Evolutionary conservation across 352 stramenopile species (phyloP).

Genomic region (Blastocystis sp.): DNA sequence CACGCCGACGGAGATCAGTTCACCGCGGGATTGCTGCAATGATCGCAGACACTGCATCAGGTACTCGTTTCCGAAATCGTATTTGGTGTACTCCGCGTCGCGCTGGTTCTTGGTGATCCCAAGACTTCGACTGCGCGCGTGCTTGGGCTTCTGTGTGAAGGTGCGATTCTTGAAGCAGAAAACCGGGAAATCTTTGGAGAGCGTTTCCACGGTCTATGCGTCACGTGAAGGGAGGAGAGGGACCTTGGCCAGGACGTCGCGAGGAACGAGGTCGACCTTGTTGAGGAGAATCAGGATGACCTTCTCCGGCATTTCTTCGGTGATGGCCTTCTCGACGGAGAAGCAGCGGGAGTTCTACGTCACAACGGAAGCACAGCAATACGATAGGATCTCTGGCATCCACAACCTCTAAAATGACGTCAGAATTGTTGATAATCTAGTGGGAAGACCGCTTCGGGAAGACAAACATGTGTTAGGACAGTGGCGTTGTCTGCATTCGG

Average conservation of each 20-base stretch:
- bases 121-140: background rate
- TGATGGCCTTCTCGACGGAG: conserved; percentile 59
- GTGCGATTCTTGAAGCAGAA: conserved; percentile 13
- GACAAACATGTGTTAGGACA: conserved; percentile 29
- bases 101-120: background rate
- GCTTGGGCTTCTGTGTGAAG: background rate
- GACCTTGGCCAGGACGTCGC: background rate
- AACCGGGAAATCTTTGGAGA: conserved; percentile 29
- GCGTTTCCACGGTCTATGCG: background rate
- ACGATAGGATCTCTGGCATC: conserved; percentile 56
- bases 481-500: background rate
- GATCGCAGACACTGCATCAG: conserved; percentile 13
- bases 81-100: background rate
- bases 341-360: conserved; percentile 66
- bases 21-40: background rate
- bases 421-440: conserved; percentile 53
- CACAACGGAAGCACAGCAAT: background rate
- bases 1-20: conserved; percentile 17
- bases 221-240: background rate
- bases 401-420: conserved; percentile 65
- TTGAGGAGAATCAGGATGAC: conserved; percentile 40
- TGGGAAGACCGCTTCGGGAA: background rate
- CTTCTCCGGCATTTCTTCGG: conserved; percentile 31
- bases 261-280: conserved; percentile 61
- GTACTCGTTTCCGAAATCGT: conserved; percentile 9